phyloP scores from a whole-genome alignment of 2,329 filamentous ascomycete genomes.

The Lachnellula suecica region DNA sequence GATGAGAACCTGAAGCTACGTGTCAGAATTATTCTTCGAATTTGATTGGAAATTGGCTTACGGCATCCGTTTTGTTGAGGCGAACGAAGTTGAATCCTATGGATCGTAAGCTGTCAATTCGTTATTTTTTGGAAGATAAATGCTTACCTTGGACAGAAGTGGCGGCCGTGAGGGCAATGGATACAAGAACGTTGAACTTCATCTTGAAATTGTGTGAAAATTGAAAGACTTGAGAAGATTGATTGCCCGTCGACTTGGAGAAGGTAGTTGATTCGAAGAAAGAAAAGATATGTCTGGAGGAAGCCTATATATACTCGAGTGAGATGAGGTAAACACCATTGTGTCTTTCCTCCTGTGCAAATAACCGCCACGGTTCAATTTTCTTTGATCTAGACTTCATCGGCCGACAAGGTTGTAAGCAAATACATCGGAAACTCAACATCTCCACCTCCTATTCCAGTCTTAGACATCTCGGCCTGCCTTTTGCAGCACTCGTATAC shows the following conservation, averaged over 20 bases:
- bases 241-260: not conserved
- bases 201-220: conserved; percentile 19
- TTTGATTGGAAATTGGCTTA: no score
- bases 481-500: no score
- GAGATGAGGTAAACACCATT: not conserved
- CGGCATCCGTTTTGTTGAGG: conserved; percentile 35
- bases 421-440: not conserved
- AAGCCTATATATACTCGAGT: not conserved
- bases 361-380: not conserved
- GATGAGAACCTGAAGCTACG: conserved; percentile 45
- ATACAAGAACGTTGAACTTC: conserved; percentile 24
- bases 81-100: conserved; percentile 31
- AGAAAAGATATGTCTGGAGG: not conserved
- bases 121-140: not conserved
- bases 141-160: conserved; percentile 17
- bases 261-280: not conserved
- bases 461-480: no score
- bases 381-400: not conserved
- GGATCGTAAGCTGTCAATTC: not conserved
- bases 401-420: not conserved
- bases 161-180: conserved; percentile 17
- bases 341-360: not conserved
- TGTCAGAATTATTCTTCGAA: not conserved
- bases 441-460: not conserved
- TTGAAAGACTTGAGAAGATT: not conserved